These are phyloP conservation scores for Blastocystis sp. DNA, from an alignment of 352 stramenopile genomes.

Conservation along the genomic window DNA sequence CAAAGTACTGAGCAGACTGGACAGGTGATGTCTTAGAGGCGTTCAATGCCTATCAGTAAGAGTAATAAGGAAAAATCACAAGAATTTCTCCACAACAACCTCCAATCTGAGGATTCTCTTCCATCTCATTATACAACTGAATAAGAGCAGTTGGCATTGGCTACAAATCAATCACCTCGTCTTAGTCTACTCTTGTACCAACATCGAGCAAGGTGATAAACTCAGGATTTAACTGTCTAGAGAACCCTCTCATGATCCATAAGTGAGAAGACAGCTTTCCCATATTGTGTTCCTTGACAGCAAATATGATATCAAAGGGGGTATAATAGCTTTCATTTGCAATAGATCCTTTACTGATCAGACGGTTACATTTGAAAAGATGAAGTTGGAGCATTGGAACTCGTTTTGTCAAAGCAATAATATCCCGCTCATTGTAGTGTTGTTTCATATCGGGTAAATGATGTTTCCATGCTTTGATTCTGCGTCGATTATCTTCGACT, in stretches of 20 bases:
- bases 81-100: conserved; percentile 72
- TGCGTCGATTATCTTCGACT: conserved; percentile 48
- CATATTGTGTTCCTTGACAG: conserved; percentile 70
- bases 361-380: conserved; percentile 58
- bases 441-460: not conserved
- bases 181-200: conserved; percentile 67
- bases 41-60: conserved; percentile 10
- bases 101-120: conserved; percentile 70
- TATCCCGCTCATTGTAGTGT: conserved; percentile 52
- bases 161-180: not conserved
- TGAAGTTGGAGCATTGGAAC: conserved; percentile 64
- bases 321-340: conserved; percentile 64
- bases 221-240: conserved; percentile 70
- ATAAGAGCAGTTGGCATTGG: conserved; percentile 55
- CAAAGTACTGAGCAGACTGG: conserved; percentile 71
- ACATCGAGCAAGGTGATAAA: conserved; percentile 72
- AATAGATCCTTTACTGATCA: conserved; percentile 61
- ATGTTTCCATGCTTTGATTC: conserved; percentile 62
- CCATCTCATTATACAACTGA: conserved; percentile 70
- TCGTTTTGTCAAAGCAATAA: conserved; percentile 52
- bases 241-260: conserved; percentile 71
- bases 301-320: conserved; percentile 64
- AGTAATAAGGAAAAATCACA: conserved; percentile 51
- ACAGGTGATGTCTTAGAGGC: conserved; percentile 67
- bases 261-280: conserved; percentile 72